Conservation (phyloP, 2,329 filamentous ascomycete species). For the Ophiostoma novo-ulmi region DNA sequence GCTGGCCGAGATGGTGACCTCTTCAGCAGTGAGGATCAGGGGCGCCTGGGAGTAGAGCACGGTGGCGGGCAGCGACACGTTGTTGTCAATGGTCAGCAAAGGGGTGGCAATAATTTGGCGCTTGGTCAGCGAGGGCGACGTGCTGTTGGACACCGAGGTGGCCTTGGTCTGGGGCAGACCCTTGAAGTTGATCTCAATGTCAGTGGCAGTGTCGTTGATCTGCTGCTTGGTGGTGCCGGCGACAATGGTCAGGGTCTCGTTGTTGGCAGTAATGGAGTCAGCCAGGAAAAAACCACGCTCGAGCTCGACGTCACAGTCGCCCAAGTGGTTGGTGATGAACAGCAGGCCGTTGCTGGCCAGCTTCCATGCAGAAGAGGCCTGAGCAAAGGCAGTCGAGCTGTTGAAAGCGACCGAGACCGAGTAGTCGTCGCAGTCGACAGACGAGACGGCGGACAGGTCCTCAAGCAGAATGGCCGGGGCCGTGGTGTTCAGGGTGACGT, state of each 20-base stretch:
- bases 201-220: slow-evolving; percentile 10
- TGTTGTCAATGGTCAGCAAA: slow-evolving; percentile 3
- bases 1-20: neutral
- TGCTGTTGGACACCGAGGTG: neutral
- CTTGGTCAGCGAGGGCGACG: neutral
- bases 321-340: slow-evolving; percentile 41
- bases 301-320: slow-evolving; percentile 38
- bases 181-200: slow-evolving; percentile 4
- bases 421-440: slow-evolving; percentile 32
- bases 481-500: slow-evolving; percentile 31
- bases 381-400: slow-evolving; percentile 29
- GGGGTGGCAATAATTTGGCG: neutral
- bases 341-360: slow-evolving; percentile 29
- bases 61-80: neutral
- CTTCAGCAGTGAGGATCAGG: neutral
- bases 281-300: slow-evolving; percentile 40
- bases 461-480: slow-evolving; percentile 34
- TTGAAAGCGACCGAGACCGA: slow-evolving; percentile 32
- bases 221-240: slow-evolving; percentile 33
- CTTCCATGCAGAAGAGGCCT: slow-evolving; percentile 30
- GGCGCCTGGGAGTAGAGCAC: slow-evolving; percentile 1
- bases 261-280: slow-evolving; percentile 31
- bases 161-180: neutral
- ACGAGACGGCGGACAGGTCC: slow-evolving; percentile 31
- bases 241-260: slow-evolving; percentile 31